phyloP scores from a whole-genome alignment of 305 asterid genomes.

The Withania somnifera region DNA sequence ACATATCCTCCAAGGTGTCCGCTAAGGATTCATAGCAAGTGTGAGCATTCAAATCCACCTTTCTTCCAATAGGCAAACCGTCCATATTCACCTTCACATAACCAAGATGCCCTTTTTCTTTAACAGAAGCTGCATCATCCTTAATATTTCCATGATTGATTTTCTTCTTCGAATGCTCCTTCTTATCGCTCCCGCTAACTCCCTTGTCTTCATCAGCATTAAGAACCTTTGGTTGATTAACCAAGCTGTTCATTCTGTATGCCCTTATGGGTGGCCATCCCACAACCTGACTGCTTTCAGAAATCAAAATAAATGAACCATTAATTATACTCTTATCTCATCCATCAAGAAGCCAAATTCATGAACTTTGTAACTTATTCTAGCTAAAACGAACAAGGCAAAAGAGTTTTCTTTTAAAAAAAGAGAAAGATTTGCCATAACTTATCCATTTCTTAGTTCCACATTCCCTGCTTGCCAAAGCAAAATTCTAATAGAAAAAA shows the following conservation, averaged over 20 bases:
- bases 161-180: constrained; percentile 53
- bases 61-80: constrained; percentile 74
- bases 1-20: constrained; percentile 58
- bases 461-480: background rate
- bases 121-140: constrained; percentile 10
- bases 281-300: constrained; percentile 67
- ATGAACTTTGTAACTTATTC: background rate
- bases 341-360: background rate
- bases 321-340: background rate
- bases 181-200: constrained; percentile 39
- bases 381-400: background rate
- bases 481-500: background rate
- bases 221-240: constrained; percentile 44
- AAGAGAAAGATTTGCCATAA: background rate
- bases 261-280: constrained; percentile 94
- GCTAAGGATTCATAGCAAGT: constrained; percentile 51
- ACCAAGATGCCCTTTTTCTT: constrained; percentile 44
- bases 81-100: constrained; percentile 80
- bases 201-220: constrained; percentile 42
- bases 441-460: background rate
- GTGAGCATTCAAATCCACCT: constrained; percentile 69
- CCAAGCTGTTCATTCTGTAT: constrained; percentile 62
- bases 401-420: background rate
- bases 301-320: constrained; percentile 10
- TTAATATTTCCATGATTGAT: constrained; percentile 39